Conservation (phyloP, 305 asterid genomes). For the Fraxinus baroniana region DNA sequence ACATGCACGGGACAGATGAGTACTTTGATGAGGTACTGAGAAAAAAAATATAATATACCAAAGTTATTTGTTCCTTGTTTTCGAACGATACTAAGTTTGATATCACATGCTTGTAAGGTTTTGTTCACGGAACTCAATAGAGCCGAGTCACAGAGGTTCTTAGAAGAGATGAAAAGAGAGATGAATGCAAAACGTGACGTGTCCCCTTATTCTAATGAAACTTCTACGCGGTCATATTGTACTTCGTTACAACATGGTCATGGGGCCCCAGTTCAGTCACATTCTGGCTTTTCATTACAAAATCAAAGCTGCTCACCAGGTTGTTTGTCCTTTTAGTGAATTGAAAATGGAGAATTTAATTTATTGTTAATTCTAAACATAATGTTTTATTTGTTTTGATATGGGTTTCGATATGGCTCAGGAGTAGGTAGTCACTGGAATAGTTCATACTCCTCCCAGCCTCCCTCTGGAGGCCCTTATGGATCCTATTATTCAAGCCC, state of each 20-base stretch:
- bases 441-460: constrained; percentile 23
- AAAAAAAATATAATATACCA: background rate
- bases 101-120: constrained; percentile 29
- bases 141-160: constrained; percentile 39
- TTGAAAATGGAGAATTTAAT: background rate
- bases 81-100: constrained; percentile 2
- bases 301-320: constrained; percentile 24
- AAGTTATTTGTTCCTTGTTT: constrained; percentile 14
- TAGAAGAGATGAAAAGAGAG: constrained; percentile 53
- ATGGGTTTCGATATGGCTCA: background rate
- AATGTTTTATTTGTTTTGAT: background rate
- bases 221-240: constrained; percentile 17
- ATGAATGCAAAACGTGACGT: constrained; percentile 3
- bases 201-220: constrained; percentile 11
- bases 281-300: constrained; percentile 19
- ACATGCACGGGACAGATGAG: constrained; percentile 43
- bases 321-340: background rate
- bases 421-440: constrained; percentile 22
- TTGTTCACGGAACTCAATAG: constrained; percentile 41
- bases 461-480: constrained; percentile 20
- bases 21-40: constrained; percentile 46
- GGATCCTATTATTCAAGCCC: constrained; percentile 16
- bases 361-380: constrained; percentile 5
- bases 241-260: constrained; percentile 19
- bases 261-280: constrained; percentile 23